Percentiles rank a stretch among this genome's conserved stretches.
phyloP scores from a whole-genome alignment of 805 yeast genomes.

The Nakazawaea peltata region DNA sequence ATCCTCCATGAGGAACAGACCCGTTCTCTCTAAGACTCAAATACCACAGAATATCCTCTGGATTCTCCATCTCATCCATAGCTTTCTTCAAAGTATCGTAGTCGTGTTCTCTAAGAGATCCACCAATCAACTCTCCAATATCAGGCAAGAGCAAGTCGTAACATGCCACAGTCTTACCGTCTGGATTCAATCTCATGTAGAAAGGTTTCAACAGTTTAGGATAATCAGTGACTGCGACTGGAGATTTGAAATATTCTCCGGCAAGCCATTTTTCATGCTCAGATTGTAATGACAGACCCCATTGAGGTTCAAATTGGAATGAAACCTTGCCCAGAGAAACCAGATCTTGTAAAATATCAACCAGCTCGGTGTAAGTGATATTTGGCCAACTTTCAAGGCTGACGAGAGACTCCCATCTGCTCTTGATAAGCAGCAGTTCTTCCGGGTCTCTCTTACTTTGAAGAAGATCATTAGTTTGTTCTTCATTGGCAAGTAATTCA shows the following conservation, averaged over 20 bases:
- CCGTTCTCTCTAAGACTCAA: constrained; percentile 67
- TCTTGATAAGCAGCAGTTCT: constrained; percentile 23
- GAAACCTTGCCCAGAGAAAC: constrained; percentile 21
- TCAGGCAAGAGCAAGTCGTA: constrained; percentile 86
- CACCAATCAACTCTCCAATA: constrained; percentile 91
- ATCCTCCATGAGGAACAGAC: constrained; percentile 91
- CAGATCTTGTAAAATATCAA: constrained; percentile 38
- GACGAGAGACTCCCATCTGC: constrained; percentile 56
- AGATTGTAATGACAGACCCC: constrained; percentile 71
- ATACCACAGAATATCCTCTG: constrained; percentile 71
- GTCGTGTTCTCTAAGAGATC: constrained; percentile 81
- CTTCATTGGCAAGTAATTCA: constrained; percentile 19
- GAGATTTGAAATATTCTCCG: constrained; percentile 53
- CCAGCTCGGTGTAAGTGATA: constrained; percentile 71
- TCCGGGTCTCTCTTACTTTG: constrained; percentile 8
- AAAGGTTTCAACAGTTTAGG: constrained; percentile 79
- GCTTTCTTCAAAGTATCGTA: constrained; percentile 36
- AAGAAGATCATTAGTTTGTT: constrained; percentile 24
- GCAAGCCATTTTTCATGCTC: constrained; percentile 94
- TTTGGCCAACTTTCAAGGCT: constrained; percentile 47
- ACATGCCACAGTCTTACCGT: constrained; percentile 67
- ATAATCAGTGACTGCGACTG: constrained; percentile 86
- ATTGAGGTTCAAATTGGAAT: constrained; percentile 38
- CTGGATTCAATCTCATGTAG: constrained; percentile 65
- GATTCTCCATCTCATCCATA: constrained; percentile 38